phyloP scores from a whole-genome alignment of 2,329 filamentous ascomycete genomes.

The Onygena corvina region DNA sequence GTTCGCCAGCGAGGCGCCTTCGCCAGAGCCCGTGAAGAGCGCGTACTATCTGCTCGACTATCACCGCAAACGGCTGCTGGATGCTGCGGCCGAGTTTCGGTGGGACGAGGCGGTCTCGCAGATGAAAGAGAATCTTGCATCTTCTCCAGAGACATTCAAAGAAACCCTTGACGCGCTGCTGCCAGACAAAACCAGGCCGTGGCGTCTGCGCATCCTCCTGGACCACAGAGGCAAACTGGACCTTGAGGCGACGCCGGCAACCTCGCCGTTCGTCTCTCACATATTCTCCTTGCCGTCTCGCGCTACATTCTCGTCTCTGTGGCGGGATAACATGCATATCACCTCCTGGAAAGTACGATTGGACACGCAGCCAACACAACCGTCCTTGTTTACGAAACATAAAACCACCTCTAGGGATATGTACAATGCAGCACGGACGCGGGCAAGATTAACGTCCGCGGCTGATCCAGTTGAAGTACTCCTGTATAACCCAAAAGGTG shows the following conservation, averaged over 20 bases:
- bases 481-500: conserved; percentile 51
- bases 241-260: conserved; percentile 25
- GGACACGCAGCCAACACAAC: conserved; percentile 41
- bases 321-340: conserved; percentile 8
- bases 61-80: conserved; percentile 67
- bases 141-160: conserved; percentile 22
- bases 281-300: conserved; percentile 9
- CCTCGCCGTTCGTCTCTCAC: conserved; percentile 18
- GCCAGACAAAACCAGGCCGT: conserved; percentile 24
- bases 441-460: conserved; percentile 43
- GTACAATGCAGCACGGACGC: conserved; percentile 58
- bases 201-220: conserved; percentile 30
- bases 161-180: conserved; percentile 24
- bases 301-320: not conserved
- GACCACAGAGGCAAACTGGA: conserved; percentile 22
- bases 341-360: conserved; percentile 40
- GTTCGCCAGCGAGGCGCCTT: conserved; percentile 33
- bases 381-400: conserved; percentile 60
- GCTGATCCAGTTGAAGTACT: conserved; percentile 56
- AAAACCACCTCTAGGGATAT: conserved; percentile 67
- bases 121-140: conserved; percentile 18
- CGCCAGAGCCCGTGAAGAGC: conserved; percentile 34
- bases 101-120: conserved; percentile 30
- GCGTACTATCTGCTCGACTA: conserved; percentile 68
- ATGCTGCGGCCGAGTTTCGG: conserved; percentile 40